A percentile compares a stretch with the other conserved stretches of the same genome.
Evolutionary conservation across 2,329 filamentous ascomycete species (phyloP).

Genomic region (Venturia asperata): DNA sequence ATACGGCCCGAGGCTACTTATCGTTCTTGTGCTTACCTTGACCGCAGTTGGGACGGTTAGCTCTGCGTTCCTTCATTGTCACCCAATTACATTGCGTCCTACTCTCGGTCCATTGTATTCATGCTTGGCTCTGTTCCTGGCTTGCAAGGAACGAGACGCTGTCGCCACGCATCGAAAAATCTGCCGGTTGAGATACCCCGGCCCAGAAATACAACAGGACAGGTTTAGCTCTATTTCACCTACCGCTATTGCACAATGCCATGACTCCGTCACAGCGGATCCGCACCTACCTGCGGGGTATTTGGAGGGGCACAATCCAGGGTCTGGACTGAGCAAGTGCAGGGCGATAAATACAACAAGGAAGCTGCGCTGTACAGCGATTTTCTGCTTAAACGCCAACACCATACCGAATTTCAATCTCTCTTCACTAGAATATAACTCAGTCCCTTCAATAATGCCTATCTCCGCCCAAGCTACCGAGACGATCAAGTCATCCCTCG

Average conservation of each 20-base stretch:
- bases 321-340: neutral
- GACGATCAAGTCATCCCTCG: slow-evolving; percentile 33
- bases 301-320: neutral
- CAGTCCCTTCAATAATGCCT: neutral
- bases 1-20: neutral
- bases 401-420: neutral
- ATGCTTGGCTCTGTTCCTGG: neutral
- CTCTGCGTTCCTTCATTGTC: neutral
- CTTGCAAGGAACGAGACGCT: neutral
- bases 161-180: neutral
- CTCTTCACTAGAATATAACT: neutral
- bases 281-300: slow-evolving; percentile 10
- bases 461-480: slow-evolving; percentile 27
- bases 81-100: neutral
- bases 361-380: neutral
- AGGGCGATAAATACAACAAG: neutral
- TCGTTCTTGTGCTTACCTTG: neutral
- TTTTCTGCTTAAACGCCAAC: neutral
- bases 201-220: neutral
- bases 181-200: neutral
- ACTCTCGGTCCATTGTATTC: too few relatives aligned
- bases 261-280: neutral
- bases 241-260: neutral
- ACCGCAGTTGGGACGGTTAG: neutral
- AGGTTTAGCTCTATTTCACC: neutral